These are phyloP conservation scores for Sicyos edulis DNA, from an alignment of 306 rosid genomes.

Conservation along the genomic window DNA sequence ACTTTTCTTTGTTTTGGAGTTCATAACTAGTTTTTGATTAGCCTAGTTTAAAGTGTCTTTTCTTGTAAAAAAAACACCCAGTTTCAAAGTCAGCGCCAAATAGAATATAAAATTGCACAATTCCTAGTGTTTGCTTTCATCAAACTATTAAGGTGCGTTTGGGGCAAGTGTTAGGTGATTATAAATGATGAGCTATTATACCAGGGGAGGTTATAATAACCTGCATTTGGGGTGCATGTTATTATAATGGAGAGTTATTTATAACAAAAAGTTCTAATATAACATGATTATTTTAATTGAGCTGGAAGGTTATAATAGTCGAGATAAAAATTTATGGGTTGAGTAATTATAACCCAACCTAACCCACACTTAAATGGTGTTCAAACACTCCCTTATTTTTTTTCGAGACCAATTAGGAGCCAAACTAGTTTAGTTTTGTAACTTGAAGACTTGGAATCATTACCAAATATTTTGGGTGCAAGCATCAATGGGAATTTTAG, in stretches of 20 bases:
- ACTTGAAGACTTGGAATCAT: constrained; percentile 7
- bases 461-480: constrained; percentile 2
- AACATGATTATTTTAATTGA: no score
- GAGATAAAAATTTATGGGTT: no score
- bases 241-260: no score
- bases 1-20: constrained; percentile 22
- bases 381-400: background rate
- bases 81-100: background rate
- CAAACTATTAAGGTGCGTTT: background rate
- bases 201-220: no score
- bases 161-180: no score
- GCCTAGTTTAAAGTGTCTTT: background rate
- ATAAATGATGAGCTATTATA: no score
- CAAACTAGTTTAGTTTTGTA: background rate
- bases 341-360: no score
- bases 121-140: constrained; percentile 1
- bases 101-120: background rate
- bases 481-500: background rate
- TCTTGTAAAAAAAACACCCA: no score
- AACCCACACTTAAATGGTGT: no score
- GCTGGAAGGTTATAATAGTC: no score
- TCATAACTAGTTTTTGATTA: constrained; percentile 14
- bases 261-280: no score
- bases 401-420: background rate
- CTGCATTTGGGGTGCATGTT: no score